Conservation (phyloP, 202 grass and related monocot genomes). For the Panicum hallii region DNA sequence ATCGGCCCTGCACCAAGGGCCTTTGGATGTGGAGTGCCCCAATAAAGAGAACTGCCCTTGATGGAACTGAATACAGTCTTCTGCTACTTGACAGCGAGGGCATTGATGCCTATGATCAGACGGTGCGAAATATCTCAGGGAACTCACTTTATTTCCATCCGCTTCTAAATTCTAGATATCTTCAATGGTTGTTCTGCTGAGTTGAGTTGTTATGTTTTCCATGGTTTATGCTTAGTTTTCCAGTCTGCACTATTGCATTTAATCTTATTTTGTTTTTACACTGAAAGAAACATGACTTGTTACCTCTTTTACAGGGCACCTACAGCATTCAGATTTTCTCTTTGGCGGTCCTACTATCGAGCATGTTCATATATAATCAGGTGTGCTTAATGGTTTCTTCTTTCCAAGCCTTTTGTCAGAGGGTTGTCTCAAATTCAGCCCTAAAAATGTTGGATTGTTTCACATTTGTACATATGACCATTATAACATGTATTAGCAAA, state of each 20-base stretch:
- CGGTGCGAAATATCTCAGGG: slow-evolving; percentile 44
- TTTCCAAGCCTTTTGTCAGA: background rate
- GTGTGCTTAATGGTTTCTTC: slow-evolving; percentile 42
- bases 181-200: background rate
- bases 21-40: slow-evolving; percentile 92
- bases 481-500: background rate
- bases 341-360: slow-evolving; percentile 76
- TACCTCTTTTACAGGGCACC: slow-evolving; percentile 61
- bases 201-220: background rate
- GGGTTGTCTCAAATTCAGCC: background rate
- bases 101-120: slow-evolving; percentile 92
- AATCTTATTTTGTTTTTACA: background rate
- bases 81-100: slow-evolving; percentile 80
- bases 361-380: slow-evolving; percentile 91
- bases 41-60: slow-evolving; percentile 72
- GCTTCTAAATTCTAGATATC: background rate
- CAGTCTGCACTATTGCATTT: background rate
- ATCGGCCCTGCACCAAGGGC: slow-evolving; percentile 85
- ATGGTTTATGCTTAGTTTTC: background rate
- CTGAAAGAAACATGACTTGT: background rate
- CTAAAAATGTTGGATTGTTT: slow-evolving; percentile 11
- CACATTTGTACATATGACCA: background rate
- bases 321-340: slow-evolving; percentile 88
- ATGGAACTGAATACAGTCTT: slow-evolving; percentile 85
- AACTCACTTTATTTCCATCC: slow-evolving; percentile 28